Evolutionary conservation across 2,329 filamentous ascomycete species (phyloP), one percentile per base, ranked within the genome.

Genomic region (Alternaria triticimaculans): DNA sequence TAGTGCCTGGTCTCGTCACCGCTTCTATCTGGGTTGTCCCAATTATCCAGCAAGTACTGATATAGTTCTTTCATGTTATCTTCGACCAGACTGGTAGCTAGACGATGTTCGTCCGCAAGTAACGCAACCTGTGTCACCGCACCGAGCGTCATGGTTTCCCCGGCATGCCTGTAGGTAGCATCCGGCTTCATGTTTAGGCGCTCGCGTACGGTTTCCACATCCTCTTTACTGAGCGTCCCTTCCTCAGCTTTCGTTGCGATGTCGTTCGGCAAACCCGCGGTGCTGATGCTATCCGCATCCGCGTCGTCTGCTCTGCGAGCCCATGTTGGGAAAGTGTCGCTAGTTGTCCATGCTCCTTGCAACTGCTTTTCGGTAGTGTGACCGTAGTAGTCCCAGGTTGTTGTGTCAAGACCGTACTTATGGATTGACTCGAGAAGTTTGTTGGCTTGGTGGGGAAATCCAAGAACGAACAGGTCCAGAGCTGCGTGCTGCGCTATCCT

Each of bases 381-480:
- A 33, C 28, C 28, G 28, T 33, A 33, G 28, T 33, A 33, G 28
- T 33, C 28, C 12, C 12, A 14, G 12, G 28, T 33, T 14, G 28
- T 33, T 33, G 28, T 33, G 5, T 58, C 48, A 9, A 65, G 12
- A 6, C 57, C 56, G 25, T 60, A 30, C 15, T 23, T 18, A 23
- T 33, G 28, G 28, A 51, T 28, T n/a, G 46, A 26, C 14, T 58
- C 33, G 43, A 58, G 54, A 33, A 60, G 28, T 2, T 14, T 25
- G 20, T 60, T 60, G 28, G 56, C 60, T 43, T 57, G 33, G 5
- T 54, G 20, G 14, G 21, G 12, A 14, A 28, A 63, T 7, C 57
- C 57, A 9, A 61, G 41, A 11, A 49, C 44, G 8, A 58, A 64
- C 6, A 61, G 23, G 18, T 58, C 49, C 15, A 63, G 57, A 14